These are phyloP conservation scores for Abrus precatorius DNA, from an alignment of 306 rosid genomes.

Conservation along the genomic window DNA sequence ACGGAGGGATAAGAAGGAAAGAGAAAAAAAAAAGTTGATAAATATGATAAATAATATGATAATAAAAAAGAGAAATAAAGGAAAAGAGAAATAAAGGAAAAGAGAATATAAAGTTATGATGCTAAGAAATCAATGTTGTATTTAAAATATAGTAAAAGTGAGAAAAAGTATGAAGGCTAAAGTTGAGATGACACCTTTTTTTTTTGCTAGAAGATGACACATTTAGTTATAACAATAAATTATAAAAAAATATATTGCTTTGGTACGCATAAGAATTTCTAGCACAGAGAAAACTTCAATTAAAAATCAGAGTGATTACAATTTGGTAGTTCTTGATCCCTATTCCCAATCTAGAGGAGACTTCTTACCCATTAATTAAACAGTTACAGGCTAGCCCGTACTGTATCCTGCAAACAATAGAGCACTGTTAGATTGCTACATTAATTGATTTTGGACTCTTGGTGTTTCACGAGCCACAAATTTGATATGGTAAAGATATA, in stretches of 20 bases:
- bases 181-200: not conserved
- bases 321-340: not conserved
- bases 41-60: too few species aligned
- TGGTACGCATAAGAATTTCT: not conserved
- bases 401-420: conserved; percentile 36
- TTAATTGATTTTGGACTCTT: conserved; percentile 28
- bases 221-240: not conserved
- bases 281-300: not conserved
- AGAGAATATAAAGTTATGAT: too few species aligned
- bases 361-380: conserved; percentile 22
- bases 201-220: not conserved
- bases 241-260: not conserved
- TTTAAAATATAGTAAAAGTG: not conserved
- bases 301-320: not conserved
- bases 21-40: too few species aligned
- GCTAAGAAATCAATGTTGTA: not conserved
- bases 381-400: conserved; percentile 43
- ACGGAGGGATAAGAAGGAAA: too few species aligned
- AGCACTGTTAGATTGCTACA: conserved; percentile 29
- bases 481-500: conserved; percentile 35
- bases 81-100: too few species aligned
- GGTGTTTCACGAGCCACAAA: conserved; percentile 47
- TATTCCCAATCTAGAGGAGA: conserved; percentile 25
- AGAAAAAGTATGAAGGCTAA: not conserved
- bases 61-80: too few species aligned